Base-by-base conservation (phyloP, 2,329 filamentous ascomycete genomes). In the Neopestalotiopsis rosae region DNA sequence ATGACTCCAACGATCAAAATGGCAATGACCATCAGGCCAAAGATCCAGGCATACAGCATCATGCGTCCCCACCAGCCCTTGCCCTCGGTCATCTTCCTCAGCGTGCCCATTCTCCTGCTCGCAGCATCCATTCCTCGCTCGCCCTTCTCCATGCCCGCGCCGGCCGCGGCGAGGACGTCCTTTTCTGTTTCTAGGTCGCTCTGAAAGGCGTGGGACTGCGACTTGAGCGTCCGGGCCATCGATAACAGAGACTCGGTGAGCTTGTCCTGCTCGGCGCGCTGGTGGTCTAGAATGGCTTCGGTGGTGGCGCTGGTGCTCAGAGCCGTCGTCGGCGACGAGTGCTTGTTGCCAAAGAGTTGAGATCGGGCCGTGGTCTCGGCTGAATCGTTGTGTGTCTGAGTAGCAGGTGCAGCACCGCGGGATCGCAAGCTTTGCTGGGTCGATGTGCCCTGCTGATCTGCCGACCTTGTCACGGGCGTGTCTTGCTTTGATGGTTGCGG, bases 31-130 rank as follows among this genome's bases (percentile, higher is more conserved):
- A 94, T 95, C 71, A 98, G 80, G 38, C 89, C 94, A 75, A 91
- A 92, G 63, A 98, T 94, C 87, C 93, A 92, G 52, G 86, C 91
- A 83, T 96, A 97, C 70, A 98, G 84, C 81, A 95, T 85, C 84
- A 97, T 88, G 66, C 95, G 84, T 5, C 92, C 94, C 89, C 88
- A 94, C 92, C 92, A 97, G 0, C 94, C 94, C 78, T 92, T 91
- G 3, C 94, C 95, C 82, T 98, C 95, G 17, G 92, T 94, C 90
- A 97, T 94, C 66, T 87, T 87, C 73, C 89, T 85, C 77, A 98
- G 80, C 75, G 88, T 86, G 1, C 93, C 91, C 93, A 98, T 97
- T 71, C 90, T 85, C 71, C 89, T 88, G 66, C 90, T 89, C 3
- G 95, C 94, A 1, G 89, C 88, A 70, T 94, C 91, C 87, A 98